These are phyloP conservation scores for Aspergillus sp. DNA, from an alignment of 2,329 filamentous ascomycete species.

Conservation along the genomic window DNA sequence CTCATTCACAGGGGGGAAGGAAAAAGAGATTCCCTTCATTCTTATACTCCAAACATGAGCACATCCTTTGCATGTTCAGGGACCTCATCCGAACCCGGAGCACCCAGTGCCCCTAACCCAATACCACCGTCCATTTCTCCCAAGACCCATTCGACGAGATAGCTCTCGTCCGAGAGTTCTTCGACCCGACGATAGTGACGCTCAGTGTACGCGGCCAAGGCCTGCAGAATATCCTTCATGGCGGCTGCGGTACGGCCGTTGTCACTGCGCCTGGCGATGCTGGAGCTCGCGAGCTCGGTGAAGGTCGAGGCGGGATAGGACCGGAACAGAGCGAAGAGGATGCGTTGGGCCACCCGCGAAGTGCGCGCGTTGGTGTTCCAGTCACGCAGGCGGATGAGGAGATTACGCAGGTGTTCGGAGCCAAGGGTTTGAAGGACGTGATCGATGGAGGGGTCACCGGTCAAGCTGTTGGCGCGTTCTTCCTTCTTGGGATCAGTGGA, in stretches of 20 bases:
- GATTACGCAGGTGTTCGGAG: constrained; percentile 79
- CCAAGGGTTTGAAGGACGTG: constrained; percentile 76
- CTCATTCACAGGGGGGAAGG: constrained; percentile 6
- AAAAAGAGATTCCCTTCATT: neutral
- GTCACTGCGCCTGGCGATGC: constrained; percentile 29
- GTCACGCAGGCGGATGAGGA: constrained; percentile 81
- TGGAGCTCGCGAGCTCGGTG: constrained; percentile 60
- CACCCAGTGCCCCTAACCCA: constrained; percentile 36
- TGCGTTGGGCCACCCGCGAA: constrained; percentile 77
- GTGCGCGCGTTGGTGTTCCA: constrained; percentile 97
- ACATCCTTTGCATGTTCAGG: constrained; percentile 38
- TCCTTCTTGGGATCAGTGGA: constrained; percentile 33
- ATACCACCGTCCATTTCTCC: constrained; percentile 81
- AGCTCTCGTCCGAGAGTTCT: constrained; percentile 90
- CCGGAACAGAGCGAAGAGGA: constrained; percentile 75
- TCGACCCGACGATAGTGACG: constrained; percentile 87
- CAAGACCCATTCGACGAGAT: constrained; percentile 88
- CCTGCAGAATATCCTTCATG: constrained; percentile 80
- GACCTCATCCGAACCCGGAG: constrained; percentile 21
- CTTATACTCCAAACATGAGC: constrained; percentile 38
- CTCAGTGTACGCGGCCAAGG: constrained; percentile 87
- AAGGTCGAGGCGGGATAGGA: constrained; percentile 79
- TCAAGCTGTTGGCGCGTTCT: constrained; percentile 36
- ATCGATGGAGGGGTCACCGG: constrained; percentile 64
- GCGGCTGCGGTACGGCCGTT: constrained; percentile 52